Conservation (phyloP, 306 rosid genomes). For the Delonix regia region DNA sequence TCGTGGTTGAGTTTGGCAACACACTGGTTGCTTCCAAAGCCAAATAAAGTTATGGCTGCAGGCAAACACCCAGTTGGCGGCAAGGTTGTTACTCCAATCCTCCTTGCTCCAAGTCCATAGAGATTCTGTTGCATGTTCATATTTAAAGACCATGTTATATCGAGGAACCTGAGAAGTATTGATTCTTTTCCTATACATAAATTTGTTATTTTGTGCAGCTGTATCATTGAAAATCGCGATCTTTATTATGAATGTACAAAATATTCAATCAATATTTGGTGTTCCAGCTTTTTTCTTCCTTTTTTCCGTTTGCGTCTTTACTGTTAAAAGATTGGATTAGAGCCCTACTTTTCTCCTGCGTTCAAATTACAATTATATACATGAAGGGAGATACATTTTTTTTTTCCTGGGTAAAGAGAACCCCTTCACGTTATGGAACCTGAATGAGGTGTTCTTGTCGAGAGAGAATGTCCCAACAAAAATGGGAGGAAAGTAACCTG, state of each 20-base stretch:
- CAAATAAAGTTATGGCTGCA: slow-evolving; percentile 56
- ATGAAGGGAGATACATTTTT: not conserved
- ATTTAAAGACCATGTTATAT: slow-evolving; percentile 17
- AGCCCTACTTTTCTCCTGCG: not conserved
- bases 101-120: slow-evolving; percentile 57
- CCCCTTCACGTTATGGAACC: not conserved
- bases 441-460: not conserved
- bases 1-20: slow-evolving; percentile 53
- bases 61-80: slow-evolving; percentile 67
- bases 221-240: slow-evolving; percentile 36
- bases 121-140: slow-evolving; percentile 56
- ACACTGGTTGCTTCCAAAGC: slow-evolving; percentile 62
- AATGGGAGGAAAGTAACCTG: not conserved
- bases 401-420: not conserved
- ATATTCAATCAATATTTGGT: not conserved
- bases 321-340: not conserved
- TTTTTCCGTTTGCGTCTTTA: too few relatives aligned
- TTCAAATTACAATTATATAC: not conserved
- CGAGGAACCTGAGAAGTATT: not conserved
- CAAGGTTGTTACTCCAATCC: slow-evolving; percentile 57
- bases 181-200: not conserved
- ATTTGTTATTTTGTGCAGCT: slow-evolving; percentile 14
- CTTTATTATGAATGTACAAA: not conserved
- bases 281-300: not conserved
- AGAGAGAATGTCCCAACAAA: not conserved